Conservation (phyloP, 1,139 yeast genomes). For the Protomyces inundatus region DNA sequence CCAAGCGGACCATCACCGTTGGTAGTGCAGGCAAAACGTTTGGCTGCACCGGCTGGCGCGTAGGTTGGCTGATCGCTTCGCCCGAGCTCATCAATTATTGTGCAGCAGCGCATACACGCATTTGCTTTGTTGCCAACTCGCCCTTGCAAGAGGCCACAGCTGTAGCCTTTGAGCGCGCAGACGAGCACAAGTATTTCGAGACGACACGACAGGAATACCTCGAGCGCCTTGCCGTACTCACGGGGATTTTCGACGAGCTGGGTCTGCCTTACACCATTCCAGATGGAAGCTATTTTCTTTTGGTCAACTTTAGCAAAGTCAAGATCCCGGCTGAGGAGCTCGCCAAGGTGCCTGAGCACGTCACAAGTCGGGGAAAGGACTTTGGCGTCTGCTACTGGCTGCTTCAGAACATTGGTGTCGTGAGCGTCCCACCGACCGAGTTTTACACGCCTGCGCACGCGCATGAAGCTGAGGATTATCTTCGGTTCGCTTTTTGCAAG, state of each 20-base stretch:
- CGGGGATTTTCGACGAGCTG: slow-evolving; percentile 73
- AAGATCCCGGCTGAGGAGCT: slow-evolving; percentile 64
- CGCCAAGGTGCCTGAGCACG: slow-evolving; percentile 58
- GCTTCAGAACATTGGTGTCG: slow-evolving; percentile 86
- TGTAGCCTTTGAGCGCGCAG: slow-evolving; percentile 61
- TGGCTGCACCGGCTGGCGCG: slow-evolving; percentile 98
- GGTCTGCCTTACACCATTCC: slow-evolving; percentile 83
- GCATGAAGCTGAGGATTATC: slow-evolving; percentile 69
- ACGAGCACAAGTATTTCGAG: slow-evolving; percentile 58
- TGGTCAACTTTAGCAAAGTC: slow-evolving; percentile 79
- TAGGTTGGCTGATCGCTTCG: slow-evolving; percentile 91
- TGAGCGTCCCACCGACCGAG: slow-evolving; percentile 94
- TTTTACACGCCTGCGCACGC: slow-evolving; percentile 70
- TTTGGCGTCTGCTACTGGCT: slow-evolving; percentile 89
- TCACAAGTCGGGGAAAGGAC: slow-evolving; percentile 68
- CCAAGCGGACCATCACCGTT: slow-evolving; percentile 73
- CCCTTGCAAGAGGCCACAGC: slow-evolving; percentile 95
- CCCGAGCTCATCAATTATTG: slow-evolving; percentile 75
- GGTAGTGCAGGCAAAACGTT: slow-evolving; percentile 97
- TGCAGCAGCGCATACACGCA: slow-evolving; percentile 82
- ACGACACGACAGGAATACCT: slow-evolving; percentile 61
- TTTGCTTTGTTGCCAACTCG: slow-evolving; percentile 59
- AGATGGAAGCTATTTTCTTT: slow-evolving; percentile 86
- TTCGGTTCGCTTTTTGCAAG: slow-evolving; percentile 94
- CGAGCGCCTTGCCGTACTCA: slow-evolving; percentile 65